Conservation (phyloP, 176 grass and related monocot species). For the Oryza nivara region DNA sequence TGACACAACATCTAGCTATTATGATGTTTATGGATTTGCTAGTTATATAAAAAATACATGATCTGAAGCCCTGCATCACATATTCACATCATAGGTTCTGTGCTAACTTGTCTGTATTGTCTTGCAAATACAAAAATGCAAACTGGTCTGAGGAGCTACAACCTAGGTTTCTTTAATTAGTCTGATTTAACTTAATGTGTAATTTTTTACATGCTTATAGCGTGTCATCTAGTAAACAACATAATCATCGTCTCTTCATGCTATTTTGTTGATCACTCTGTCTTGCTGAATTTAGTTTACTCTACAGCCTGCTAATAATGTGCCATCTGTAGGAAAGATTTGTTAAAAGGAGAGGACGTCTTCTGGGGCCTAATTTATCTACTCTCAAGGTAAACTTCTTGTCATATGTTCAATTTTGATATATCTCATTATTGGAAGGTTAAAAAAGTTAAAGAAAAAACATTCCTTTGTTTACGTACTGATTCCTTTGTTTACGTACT, state of each 20-base stretch:
- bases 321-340: constrained; percentile 76
- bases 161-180: background rate
- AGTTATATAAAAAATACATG: constrained; percentile 18
- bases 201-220: background rate
- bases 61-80: background rate
- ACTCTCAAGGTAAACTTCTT: constrained; percentile 74
- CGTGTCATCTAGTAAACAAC: constrained; percentile 8
- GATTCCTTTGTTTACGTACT: constrained; percentile 8
- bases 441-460: background rate
- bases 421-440: background rate
- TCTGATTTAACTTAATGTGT: background rate
- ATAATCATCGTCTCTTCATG: background rate
- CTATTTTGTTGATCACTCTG: background rate
- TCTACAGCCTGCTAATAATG: constrained; percentile 13
- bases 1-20: background rate
- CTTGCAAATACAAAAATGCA: constrained; percentile 6
- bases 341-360: constrained; percentile 96
- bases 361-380: constrained; percentile 91
- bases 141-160: constrained; percentile 18
- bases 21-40: background rate
- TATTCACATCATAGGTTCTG: background rate
- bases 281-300: constrained; percentile 24
- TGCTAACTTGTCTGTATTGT: background rate
- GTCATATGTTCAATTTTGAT: constrained; percentile 4
- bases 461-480: constrained; percentile 7